Conservation (phyloP, 306 rosid species). For the Sechiopsis laciniata region DNA sequence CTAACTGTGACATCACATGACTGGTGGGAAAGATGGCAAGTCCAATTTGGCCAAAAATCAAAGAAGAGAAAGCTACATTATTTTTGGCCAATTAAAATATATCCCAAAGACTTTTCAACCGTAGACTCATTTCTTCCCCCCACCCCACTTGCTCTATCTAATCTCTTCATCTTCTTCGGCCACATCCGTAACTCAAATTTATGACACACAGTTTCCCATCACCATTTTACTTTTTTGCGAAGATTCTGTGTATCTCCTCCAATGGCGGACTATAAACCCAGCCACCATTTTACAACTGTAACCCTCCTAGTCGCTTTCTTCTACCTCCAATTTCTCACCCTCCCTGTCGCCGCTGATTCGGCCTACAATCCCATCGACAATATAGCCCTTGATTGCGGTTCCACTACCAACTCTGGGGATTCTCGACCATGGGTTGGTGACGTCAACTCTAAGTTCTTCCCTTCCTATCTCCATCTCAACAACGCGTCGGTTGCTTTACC, state of each 20-base stretch:
- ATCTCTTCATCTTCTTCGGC: neutral
- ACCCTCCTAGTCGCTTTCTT: neutral
- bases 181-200: neutral
- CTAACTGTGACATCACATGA: no score
- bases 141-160: no score
- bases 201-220: neutral
- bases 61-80: no score
- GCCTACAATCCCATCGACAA: slow-evolving; percentile 13
- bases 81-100: no score
- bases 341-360: neutral
- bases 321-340: neutral
- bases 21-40: no score
- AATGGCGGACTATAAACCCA: neutral
- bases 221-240: neutral
- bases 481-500: neutral
- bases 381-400: slow-evolving; percentile 20
- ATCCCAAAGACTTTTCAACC: no score
- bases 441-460: slow-evolving; percentile 14
- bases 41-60: no score
- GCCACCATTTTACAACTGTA: neutral
- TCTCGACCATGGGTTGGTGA: slow-evolving; percentile 17
- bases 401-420: neutral
- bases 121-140: no score
- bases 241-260: neutral
- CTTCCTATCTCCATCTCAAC: neutral